phyloP scores from a whole-genome alignment of 441 rosid species.

The Rhodomyrtus psidioides region DNA sequence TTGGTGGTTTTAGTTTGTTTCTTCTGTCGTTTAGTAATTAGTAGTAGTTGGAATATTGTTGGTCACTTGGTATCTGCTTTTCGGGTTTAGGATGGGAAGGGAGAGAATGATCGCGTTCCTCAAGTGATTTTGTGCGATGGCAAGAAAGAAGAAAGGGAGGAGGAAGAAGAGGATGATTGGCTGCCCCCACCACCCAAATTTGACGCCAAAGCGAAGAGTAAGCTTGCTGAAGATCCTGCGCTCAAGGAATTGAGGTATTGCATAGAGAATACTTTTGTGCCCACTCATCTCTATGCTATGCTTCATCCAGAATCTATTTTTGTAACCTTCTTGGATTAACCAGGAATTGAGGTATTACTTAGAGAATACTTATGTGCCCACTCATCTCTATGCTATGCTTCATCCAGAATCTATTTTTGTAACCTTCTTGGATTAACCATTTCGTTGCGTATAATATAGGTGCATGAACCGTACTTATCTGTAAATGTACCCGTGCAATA shows the following conservation, averaged over 20 bases:
- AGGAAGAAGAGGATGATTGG: constrained; percentile 71
- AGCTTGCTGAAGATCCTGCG: constrained; percentile 50
- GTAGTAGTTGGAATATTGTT: background rate
- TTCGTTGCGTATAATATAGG: background rate
- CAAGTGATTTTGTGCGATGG: constrained; percentile 22
- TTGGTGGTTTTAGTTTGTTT: background rate
- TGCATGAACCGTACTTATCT: background rate
- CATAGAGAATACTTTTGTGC: background rate
- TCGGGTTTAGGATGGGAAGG: background rate
- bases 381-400: background rate
- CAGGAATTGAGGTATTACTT: constrained; percentile 56
- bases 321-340: background rate
- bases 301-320: background rate
- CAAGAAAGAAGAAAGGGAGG: constrained; percentile 16
- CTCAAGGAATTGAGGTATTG: constrained; percentile 72
- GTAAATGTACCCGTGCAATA: background rate
- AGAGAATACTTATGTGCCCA: background rate
- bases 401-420: background rate
- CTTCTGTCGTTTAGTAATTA: background rate
- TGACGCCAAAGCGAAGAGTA: constrained; percentile 7
- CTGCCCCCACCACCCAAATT: constrained; percentile 67
- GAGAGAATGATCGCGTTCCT: constrained; percentile 8
- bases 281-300: background rate
- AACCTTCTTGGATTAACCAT: background rate
- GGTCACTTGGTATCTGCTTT: background rate